Percentiles rank a stretch among this genome's conserved stretches.
Evolutionary conservation across 2,329 filamentous ascomycete genomes (phyloP).

Genomic region (Arthrobotrys sphaeroides): DNA sequence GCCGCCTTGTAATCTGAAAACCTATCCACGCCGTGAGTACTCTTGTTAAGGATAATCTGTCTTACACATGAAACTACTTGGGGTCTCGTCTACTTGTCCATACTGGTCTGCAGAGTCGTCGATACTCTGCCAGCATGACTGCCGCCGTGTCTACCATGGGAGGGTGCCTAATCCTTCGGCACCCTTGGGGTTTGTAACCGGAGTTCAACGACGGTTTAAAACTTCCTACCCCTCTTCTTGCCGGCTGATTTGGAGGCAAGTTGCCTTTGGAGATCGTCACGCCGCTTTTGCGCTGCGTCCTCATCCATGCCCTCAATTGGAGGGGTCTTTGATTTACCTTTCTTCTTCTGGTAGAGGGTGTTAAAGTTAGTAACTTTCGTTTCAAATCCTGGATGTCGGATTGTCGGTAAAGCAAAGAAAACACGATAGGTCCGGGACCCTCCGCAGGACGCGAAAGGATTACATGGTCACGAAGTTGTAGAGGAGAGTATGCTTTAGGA

Average conservation of each 20-base stretch:
- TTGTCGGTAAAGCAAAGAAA: neutral
- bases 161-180: neutral
- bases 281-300: constrained; percentile 57
- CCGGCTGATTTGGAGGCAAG: constrained; percentile 57
- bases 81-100: too few species aligned
- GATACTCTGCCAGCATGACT: too few species aligned
- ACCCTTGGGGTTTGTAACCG: too few species aligned
- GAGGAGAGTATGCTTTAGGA: constrained; percentile 1
- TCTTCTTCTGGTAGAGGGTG: constrained; percentile 23
- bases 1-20: too few species aligned
- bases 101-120: too few species aligned
- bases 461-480: neutral
- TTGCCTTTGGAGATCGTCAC: constrained; percentile 56
- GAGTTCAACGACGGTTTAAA: constrained; percentile 36
- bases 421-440: neutral
- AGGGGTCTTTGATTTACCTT: constrained; percentile 49
- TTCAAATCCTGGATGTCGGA: neutral
- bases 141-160: neutral
- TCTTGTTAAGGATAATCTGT: too few species aligned
- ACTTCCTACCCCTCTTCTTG: constrained; percentile 57
- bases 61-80: too few species aligned
- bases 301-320: constrained; percentile 56
- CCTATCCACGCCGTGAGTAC: too few species aligned
- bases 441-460: neutral
- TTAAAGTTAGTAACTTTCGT: constrained; percentile 9